Conservation (phyloP, 2,329 filamentous ascomycete genomes). For the Ophiobolus disseminans region DNA sequence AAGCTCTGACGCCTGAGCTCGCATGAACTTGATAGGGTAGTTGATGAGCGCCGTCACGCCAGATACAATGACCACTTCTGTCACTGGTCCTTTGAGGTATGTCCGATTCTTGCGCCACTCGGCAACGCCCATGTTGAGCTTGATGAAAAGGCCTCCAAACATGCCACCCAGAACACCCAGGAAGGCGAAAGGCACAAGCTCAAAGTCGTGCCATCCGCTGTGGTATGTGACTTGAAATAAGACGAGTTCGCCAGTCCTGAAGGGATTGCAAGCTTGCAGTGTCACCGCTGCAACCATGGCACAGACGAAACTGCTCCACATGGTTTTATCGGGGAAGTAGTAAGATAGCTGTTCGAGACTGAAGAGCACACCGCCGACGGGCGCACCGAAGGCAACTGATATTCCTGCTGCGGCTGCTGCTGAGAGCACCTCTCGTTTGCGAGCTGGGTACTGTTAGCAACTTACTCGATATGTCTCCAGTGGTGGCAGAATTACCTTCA, state of each 20-base stretch:
- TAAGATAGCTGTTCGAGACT: constrained; percentile 96
- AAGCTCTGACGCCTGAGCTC: constrained; percentile 87
- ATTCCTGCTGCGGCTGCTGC: constrained; percentile 92
- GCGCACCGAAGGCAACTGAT: constrained; percentile 91
- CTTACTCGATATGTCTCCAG: not conserved
- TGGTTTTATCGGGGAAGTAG: constrained; percentile 98
- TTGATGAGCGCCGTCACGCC: constrained; percentile 87
- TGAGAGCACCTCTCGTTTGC: constrained; percentile 91
- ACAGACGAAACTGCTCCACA: constrained; percentile 99
- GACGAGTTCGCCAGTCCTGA: constrained; percentile 93
- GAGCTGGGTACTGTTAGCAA: constrained; percentile 63
- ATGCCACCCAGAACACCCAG: constrained; percentile 91
- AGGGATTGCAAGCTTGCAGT: constrained; percentile 90
- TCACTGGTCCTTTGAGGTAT: constrained; percentile 72
- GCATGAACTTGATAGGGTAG: constrained; percentile 96
- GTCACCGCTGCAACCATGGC: constrained; percentile 98
- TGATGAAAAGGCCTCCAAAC: constrained; percentile 94
- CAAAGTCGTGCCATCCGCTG: constrained; percentile 91
- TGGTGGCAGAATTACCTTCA: constrained; percentile 66
- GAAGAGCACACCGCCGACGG: constrained; percentile 93
- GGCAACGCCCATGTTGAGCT: constrained; percentile 86
- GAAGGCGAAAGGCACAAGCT: constrained; percentile 84
- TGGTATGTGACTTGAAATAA: constrained; percentile 95
- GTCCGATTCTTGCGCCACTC: constrained; percentile 76
- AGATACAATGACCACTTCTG: constrained; percentile 81